Evolutionary conservation across 306 rosid species (phyloP).

Genomic region (Inga oerstediana): DNA sequence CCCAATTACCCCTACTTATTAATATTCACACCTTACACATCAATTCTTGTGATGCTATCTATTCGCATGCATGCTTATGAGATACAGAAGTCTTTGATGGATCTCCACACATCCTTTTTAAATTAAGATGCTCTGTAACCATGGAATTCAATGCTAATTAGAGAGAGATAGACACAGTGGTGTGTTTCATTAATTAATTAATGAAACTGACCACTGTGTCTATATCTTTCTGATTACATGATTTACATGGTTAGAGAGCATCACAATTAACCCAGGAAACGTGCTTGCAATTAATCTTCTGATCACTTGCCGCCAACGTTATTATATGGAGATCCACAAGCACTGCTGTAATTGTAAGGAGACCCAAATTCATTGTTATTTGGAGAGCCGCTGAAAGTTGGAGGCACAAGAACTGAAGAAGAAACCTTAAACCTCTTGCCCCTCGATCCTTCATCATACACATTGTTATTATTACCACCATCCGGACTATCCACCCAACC

Average conservation of each 20-base stretch:
- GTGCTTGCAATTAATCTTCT: neutral
- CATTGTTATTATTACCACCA: neutral
- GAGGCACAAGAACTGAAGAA: slow-evolving; percentile 91
- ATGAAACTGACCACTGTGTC: neutral
- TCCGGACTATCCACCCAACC: slow-evolving; percentile 71
- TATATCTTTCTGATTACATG: neutral
- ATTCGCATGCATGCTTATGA: neutral
- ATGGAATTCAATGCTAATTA: neutral
- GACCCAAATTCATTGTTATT: slow-evolving; percentile 40
- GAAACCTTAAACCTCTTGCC: slow-evolving; percentile 90
- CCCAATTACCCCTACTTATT: too few species aligned
- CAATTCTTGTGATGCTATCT: neutral
- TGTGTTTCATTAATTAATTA: neutral
- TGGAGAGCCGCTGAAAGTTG: slow-evolving; percentile 57
- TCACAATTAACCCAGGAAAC: neutral
- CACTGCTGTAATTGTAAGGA: slow-evolving; percentile 29
- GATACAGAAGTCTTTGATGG: neutral
- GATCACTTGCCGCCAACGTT: slow-evolving; percentile 24
- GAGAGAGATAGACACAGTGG: neutral
- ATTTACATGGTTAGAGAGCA: neutral
- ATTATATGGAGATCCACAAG: slow-evolving; percentile 46
- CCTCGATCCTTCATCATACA: slow-evolving; percentile 44
- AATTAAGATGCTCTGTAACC: neutral
- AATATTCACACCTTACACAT: too few species aligned
- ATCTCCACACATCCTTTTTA: neutral